phyloP scores from a whole-genome alignment of 441 rosid genomes.

The Arabidopsis lyrata region DNA sequence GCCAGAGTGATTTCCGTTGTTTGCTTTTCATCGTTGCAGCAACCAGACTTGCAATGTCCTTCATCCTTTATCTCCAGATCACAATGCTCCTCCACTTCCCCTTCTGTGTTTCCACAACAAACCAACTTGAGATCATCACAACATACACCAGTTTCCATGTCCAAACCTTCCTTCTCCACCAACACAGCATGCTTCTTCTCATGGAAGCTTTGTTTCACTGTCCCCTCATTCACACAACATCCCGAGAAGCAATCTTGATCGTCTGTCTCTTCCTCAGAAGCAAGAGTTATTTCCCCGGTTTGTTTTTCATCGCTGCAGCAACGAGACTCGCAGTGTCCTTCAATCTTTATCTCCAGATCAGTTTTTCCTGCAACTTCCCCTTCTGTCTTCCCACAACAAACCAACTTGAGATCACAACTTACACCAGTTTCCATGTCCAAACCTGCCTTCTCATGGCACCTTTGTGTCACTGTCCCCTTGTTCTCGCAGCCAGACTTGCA shows the following conservation, averaged over 20 bases:
- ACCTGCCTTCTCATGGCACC: constrained; percentile 31
- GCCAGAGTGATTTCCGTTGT: constrained; percentile 31
- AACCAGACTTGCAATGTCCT: constrained; percentile 17
- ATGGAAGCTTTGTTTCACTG: constrained; percentile 22
- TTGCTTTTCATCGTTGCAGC: constrained; percentile 27
- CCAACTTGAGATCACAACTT: constrained; percentile 28
- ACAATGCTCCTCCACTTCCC: constrained; percentile 15
- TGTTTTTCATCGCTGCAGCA: constrained; percentile 27
- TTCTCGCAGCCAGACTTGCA: constrained; percentile 28
- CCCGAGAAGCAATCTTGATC: background rate
- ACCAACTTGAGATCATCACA: constrained; percentile 24
- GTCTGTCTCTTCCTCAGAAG: constrained; percentile 24
- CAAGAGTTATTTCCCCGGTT: constrained; percentile 34
- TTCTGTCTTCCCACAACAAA: constrained; percentile 23
- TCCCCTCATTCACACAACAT: constrained; percentile 32
- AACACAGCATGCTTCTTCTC: constrained; percentile 22
- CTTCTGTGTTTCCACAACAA: constrained; percentile 28
- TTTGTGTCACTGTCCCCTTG: constrained; percentile 20
- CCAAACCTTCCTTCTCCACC: too few species aligned
- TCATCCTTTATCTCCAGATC: constrained; percentile 22
- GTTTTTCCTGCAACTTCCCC: constrained; percentile 1
- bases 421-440: constrained; percentile 4
- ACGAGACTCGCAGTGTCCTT: constrained; percentile 11
- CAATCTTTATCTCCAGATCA: constrained; percentile 22
- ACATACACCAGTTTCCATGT: background rate